A percentile compares a stretch with the other conserved stretches of the same genome.
phyloP scores from a whole-genome alignment of 495 filamentous ascomycete species.

The Aspergillus sparsus region DNA sequence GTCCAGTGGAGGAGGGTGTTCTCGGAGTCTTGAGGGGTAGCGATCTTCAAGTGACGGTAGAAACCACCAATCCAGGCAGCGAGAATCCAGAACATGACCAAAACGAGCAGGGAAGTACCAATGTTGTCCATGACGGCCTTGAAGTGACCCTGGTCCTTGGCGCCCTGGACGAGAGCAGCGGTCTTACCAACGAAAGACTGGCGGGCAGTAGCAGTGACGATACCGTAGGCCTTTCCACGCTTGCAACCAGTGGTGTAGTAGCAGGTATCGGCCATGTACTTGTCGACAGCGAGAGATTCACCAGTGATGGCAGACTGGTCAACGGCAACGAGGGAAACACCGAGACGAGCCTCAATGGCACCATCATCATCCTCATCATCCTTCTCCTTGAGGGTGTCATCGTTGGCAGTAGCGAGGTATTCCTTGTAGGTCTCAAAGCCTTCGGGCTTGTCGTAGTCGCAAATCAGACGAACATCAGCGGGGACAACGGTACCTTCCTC shows the following conservation, averaged over 20 bases:
- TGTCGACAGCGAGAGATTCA: conserved; percentile 76
- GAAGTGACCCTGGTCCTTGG: conserved; percentile 73
- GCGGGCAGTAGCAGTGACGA: conserved; percentile 62
- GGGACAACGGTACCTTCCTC: conserved; percentile 78
- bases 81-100: conserved; percentile 73
- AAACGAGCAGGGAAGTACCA: conserved; percentile 69
- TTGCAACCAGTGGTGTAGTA: conserved; percentile 81
- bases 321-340: conserved; percentile 64
- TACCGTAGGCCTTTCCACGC: conserved; percentile 71
- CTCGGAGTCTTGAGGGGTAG: conserved; percentile 55
- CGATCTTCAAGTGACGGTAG: conserved; percentile 69
- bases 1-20: conserved; percentile 65
- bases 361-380: conserved; percentile 59
- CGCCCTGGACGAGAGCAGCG: conserved; percentile 68
- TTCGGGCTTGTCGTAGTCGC: conserved; percentile 69
- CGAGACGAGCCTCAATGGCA: conserved; percentile 57
- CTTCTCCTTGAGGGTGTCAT: conserved; percentile 66
- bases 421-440: conserved; percentile 72
- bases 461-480: conserved; percentile 74
- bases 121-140: conserved; percentile 83
- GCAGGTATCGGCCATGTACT: conserved; percentile 70
- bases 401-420: conserved; percentile 57
- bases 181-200: conserved; percentile 74
- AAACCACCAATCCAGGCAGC: conserved; percentile 74
- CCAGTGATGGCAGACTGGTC: conserved; percentile 78